A percentile compares a stretch with the other conserved stretches of the same genome.
phyloP scores from a whole-genome alignment of 495 filamentous ascomycete genomes.

The Penicillium dipodomyicola region DNA sequence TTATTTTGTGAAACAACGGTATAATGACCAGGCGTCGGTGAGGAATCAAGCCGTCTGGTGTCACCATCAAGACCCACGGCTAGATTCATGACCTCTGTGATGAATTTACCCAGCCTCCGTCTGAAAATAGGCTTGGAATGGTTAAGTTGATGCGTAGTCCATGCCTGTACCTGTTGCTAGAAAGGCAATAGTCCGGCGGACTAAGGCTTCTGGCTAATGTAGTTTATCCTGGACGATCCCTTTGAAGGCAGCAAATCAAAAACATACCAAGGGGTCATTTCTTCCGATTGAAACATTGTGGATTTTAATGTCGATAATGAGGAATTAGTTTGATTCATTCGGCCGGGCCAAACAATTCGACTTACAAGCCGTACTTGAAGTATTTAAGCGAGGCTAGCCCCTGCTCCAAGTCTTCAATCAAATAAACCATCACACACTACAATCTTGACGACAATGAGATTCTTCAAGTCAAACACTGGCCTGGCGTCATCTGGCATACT shows the following conservation, averaged over 20 bases:
- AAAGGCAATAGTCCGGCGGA: constrained; percentile 10
- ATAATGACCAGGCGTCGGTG: not conserved
- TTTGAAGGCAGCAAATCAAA: not conserved
- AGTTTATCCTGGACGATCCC: constrained; percentile 5
- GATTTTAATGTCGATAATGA: not conserved
- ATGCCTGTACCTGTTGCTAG: constrained; percentile 1
- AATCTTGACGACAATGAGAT: constrained; percentile 10
- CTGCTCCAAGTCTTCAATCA: not conserved
- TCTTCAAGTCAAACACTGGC: not conserved
- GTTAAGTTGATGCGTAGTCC: not conserved
- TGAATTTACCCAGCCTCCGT: constrained; percentile 6
- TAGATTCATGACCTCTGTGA: not conserved
- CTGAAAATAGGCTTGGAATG: not conserved
- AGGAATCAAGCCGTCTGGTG: not conserved
- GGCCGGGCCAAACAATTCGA: not conserved
- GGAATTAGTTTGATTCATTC: not conserved
- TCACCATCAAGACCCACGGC: not conserved
- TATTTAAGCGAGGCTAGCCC: not conserved
- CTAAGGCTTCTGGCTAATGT: constrained; percentile 13
- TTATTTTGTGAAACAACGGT: constrained; percentile 11
- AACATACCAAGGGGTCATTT: not conserved
- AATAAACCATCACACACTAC: constrained; percentile 5
- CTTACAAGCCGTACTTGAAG: not conserved
- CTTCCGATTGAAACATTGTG: constrained; percentile 3
- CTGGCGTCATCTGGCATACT: constrained; percentile 5